Percentiles rank a stretch among this genome's conserved stretches.
Conservation (phyloP, 2,329 filamentous ascomycete genomes). For the Cladobotryum mycophilum region DNA sequence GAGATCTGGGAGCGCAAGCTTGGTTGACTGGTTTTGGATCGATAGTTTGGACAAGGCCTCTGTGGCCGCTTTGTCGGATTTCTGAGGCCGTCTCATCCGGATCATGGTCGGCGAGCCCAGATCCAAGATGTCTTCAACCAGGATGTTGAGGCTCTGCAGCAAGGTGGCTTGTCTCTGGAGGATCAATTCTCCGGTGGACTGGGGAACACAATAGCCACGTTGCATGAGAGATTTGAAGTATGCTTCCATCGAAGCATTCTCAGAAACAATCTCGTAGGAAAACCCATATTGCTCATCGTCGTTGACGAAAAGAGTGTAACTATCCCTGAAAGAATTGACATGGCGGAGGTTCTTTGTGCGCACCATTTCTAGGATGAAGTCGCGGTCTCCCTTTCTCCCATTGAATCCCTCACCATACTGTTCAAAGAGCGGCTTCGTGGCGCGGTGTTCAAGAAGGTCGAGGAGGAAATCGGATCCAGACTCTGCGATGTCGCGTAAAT, state of each 20-base stretch:
- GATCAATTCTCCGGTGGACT: conserved; percentile 29
- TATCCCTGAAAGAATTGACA: conserved; percentile 20
- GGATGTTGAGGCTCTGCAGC: conserved; percentile 33
- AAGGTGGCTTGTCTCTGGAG: conserved; percentile 32
- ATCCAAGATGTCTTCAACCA: conserved; percentile 38
- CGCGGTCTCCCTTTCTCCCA: conserved; percentile 28
- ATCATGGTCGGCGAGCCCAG: conserved; percentile 26
- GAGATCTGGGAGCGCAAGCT: conserved; percentile 27
- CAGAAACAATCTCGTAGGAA: conserved; percentile 21
- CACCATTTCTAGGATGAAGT: conserved; percentile 30
- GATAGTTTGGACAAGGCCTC: conserved; percentile 28
- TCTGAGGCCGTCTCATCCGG: conserved; percentile 17
- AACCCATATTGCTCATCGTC: conserved; percentile 29
- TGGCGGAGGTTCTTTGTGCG: conserved; percentile 26
- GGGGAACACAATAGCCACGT: conserved; percentile 21
- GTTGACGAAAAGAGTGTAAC: conserved; percentile 31
- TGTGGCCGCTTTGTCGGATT: conserved; percentile 21
- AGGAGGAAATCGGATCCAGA: conserved; percentile 21
- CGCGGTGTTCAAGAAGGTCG: conserved; percentile 32
- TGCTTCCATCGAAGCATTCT: background rate
- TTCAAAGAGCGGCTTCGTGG: conserved; percentile 25
- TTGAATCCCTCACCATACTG: conserved; percentile 29
- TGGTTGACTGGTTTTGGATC: conserved; percentile 18
- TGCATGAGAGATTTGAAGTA: conserved; percentile 18
- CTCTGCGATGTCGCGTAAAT: conserved; percentile 33